A percentile compares a stretch with the other conserved stretches of the same genome.
phyloP scores from a whole-genome alignment of 176 grass and related monocot species.

The Themeda triandra region DNA sequence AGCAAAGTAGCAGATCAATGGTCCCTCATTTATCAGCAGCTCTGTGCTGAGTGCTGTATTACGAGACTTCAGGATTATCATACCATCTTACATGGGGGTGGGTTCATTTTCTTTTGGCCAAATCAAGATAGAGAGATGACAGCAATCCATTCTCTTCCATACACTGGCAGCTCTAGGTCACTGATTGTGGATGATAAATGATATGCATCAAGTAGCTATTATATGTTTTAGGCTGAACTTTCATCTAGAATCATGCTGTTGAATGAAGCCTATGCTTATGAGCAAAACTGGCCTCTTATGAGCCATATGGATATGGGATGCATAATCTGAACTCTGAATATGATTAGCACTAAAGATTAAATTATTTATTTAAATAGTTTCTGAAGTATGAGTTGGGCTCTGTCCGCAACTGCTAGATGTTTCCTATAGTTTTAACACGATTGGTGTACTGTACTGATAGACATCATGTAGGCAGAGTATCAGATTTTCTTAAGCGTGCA shows the following conservation, averaged over 20 bases:
- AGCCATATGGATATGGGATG: not conserved
- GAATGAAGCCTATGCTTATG: not conserved
- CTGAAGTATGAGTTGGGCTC: not conserved
- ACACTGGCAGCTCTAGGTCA: constrained; percentile 2
- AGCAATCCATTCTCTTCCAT: not conserved
- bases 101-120: not conserved
- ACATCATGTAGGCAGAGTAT: not conserved
- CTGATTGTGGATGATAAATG: not conserved
- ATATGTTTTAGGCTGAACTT: not conserved
- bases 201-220: not conserved
- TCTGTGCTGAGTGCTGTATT: not conserved
- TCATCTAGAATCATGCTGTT: not conserved
- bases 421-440: not conserved
- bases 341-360: not conserved
- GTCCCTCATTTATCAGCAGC: not conserved
- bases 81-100: not conserved
- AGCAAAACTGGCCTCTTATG: not conserved
- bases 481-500: not conserved
- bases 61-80: not conserved
- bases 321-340: not conserved
- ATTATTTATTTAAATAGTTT: not conserved
- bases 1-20: not conserved
- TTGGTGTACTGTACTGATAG: not conserved
- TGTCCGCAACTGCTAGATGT: not conserved
- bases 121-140: not conserved